Evolutionary conservation across 768 basidiomycete species (phyloP).

Genomic region (Trichaptum fuscoviolaceum): DNA sequence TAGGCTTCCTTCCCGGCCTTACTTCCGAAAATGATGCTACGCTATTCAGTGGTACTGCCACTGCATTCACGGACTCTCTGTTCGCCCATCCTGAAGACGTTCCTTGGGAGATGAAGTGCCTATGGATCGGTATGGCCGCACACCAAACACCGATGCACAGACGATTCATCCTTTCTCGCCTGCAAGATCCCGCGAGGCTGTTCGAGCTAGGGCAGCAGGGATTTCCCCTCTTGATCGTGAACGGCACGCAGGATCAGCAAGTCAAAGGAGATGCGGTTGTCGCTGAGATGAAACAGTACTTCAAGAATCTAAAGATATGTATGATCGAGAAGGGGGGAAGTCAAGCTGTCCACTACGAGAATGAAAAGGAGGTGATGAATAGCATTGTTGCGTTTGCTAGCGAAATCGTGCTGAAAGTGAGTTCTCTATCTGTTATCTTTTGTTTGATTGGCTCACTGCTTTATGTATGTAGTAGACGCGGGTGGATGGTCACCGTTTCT

Average conservation of each 20-base stretch:
- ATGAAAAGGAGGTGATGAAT: background rate
- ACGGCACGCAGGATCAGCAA: slow-evolving; percentile 10
- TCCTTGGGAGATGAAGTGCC: background rate
- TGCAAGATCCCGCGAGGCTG: slow-evolving; percentile 12
- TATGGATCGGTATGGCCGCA: background rate
- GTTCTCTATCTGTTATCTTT: background rate
- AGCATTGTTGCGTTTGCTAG: background rate
- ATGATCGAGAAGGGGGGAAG: background rate
- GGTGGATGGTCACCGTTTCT: too few relatives aligned
- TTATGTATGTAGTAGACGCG: too few relatives aligned
- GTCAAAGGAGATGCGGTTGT: background rate
- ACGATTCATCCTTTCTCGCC: slow-evolving; percentile 7
- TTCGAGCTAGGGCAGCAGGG: slow-evolving; percentile 15
- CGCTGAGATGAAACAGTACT: background rate
- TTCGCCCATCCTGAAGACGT: slow-evolving; percentile 8
- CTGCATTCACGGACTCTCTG: slow-evolving; percentile 14
- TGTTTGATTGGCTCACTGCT: too few relatives aligned
- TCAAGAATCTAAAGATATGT: background rate
- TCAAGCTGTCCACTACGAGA: background rate
- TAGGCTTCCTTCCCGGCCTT: slow-evolving; percentile 9
- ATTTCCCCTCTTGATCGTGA: slow-evolving; percentile 15
- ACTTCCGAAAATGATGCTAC: slow-evolving; percentile 11
- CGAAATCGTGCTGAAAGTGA: background rate
- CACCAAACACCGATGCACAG: slow-evolving; percentile 9
- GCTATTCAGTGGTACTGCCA: slow-evolving; percentile 11